A percentile compares a stretch with the other conserved stretches of the same genome.
phyloP scores from a whole-genome alignment of 768 basidiomycete genomes.

The Kwoniella newhampshirensis region DNA sequence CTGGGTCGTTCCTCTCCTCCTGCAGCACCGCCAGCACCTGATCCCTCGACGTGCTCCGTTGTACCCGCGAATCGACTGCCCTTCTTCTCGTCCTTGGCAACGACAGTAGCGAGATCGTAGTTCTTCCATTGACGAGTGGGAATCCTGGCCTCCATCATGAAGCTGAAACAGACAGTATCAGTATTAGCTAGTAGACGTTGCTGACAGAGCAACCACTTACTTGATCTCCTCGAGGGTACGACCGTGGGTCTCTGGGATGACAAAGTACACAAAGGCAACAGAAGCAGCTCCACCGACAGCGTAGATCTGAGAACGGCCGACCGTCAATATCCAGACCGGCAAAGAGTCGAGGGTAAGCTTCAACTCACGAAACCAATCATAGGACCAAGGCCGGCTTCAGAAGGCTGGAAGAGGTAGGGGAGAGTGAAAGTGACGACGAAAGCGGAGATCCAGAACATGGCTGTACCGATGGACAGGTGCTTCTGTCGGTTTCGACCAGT shows the following conservation, averaged over 20 bases:
- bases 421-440: constrained; percentile 53
- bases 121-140: constrained; percentile 42
- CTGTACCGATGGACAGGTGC: constrained; percentile 51
- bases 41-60: constrained; percentile 25
- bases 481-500: constrained; percentile 49
- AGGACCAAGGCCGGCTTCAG: constrained; percentile 40
- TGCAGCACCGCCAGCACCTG: background rate
- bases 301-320: constrained; percentile 24
- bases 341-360: background rate
- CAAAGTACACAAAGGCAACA: constrained; percentile 48
- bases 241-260: constrained; percentile 48
- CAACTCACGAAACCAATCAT: constrained; percentile 51
- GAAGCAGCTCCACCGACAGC: constrained; percentile 30
- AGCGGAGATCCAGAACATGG: constrained; percentile 53
- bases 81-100: constrained; percentile 39
- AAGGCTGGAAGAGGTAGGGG: constrained; percentile 50
- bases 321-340: background rate
- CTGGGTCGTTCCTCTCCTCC: constrained; percentile 2
- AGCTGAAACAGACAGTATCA: constrained; percentile 19
- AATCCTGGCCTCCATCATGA: constrained; percentile 46
- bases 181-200: background rate
- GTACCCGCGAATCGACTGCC: constrained; percentile 21
- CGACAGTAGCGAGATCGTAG: constrained; percentile 40
- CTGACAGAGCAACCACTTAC: constrained; percentile 6
- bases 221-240: constrained; percentile 47